Percentiles rank a stretch among this genome's conserved stretches.
Evolutionary conservation across 805 yeast genomes (phyloP).

Genomic region (Deakozyma indianensis): DNA sequence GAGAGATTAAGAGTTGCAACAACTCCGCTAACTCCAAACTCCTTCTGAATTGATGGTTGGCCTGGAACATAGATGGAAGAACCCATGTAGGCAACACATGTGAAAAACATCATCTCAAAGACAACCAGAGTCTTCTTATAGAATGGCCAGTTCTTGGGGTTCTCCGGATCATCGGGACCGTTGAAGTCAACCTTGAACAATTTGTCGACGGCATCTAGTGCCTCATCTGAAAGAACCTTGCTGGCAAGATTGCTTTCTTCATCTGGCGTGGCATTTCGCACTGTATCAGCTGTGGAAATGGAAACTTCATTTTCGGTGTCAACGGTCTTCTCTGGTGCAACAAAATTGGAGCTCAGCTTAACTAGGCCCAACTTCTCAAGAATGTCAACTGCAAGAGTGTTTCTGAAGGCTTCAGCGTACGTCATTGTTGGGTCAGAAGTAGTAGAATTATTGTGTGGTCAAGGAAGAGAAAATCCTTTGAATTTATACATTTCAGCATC

Average conservation of each 20-base stretch:
- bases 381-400: constrained; percentile 6
- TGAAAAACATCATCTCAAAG: constrained; percentile 28
- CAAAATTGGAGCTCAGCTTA: constrained; percentile 4
- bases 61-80: constrained; percentile 49
- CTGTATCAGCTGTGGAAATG: background rate
- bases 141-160: constrained; percentile 45
- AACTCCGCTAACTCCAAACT: constrained; percentile 28
- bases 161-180: constrained; percentile 18
- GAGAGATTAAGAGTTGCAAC: constrained; percentile 39
- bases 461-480: no score
- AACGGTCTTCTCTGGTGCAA: background rate
- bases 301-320: background rate
- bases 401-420: constrained; percentile 2
- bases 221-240: background rate
- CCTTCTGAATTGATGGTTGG: constrained; percentile 27
- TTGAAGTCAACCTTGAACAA: constrained; percentile 18
- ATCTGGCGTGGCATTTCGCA: background rate
- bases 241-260: background rate
- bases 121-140: constrained; percentile 27
- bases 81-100: constrained; percentile 42
- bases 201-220: background rate
- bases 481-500: no score
- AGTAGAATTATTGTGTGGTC: no score
- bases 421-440: no score
- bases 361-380: constrained; percentile 6